Base-by-base conservation (phyloP, 495 filamentous ascomycete species). In the Xylona heveae region DNA sequence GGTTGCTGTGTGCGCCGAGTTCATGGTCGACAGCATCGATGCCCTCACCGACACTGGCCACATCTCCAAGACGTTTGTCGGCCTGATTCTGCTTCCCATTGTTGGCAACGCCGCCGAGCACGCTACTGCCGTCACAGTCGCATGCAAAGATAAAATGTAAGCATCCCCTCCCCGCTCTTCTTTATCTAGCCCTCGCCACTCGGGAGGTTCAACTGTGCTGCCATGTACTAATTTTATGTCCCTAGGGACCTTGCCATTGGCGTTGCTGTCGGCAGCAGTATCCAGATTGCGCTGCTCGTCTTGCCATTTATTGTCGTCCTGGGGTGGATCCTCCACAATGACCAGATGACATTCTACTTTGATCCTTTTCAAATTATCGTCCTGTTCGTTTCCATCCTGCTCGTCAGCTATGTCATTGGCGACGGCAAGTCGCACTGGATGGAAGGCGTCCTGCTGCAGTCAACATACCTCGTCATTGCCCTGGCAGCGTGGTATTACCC, bases 131-230 rank as follows among this genome's bases (percentile, higher is more conserved):
- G 77, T 90, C 16, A 85, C 78, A 0, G 80, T 84, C 4, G 79
- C 79, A 1, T 61, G 68, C 48, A 90, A 88, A 59, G 80, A 85
- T 49, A 90, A 88, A 49, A 88, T 88, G 80, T 79, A 88, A 45
- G 53, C 85, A 12, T 69, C 35, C 5, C 33, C 33, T 13, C 8
- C 13, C 8, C 8, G 23, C 13, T 8, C 23, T 13, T 13, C 23
- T 13, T n/a, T n/a, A n/a, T n/a, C n/a, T n/a, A n/a, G n/a, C n/a
- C n/a, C n/a, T n/a, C n/a, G n/a, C n/a, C n/a, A n/a, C n/a, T n/a
- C n/a, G n/a, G n/a, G n/a, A n/a, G n/a, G n/a, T n/a, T n/a, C n/a
- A n/a, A n/a, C n/a, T n/a, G n/a, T n/a, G n/a, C n/a, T n/a, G n/a
- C n/a, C n/a, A n/a, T n/a, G n/a, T n/a, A n/a, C n/a, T n/a, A n/a